Base-by-base conservation (phyloP, 1,139 yeast genomes). In the Petasospora rhodanensis region DNA sequence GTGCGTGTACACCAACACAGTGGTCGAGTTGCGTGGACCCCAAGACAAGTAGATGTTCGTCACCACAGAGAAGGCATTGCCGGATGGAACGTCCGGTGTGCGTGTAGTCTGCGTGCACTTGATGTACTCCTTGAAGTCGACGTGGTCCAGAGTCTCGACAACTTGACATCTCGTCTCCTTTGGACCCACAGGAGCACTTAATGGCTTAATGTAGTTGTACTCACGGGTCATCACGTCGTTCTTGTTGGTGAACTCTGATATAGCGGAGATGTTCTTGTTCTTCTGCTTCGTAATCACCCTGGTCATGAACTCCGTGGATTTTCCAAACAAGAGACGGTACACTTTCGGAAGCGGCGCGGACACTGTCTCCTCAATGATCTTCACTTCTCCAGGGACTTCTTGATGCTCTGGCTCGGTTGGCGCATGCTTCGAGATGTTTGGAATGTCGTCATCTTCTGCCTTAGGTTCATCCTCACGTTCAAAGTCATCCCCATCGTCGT, bases 1-100 rank as follows among this genome's bases (percentile, higher is more conserved):
- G 34, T 70, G 63, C 26, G 73, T 70, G 7, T 91, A 80, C 5
- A 79, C 69, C n/a, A 76, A 74, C 14, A 89, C 36, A 34, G 68
- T 68, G 2, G 97, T 86, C 12, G 61, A 48, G 56, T 87, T 86
- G 42, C 73, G 70, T 3, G 68, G 68, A 1, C 74, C 95, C 98
- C 98, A 93, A 0, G 65, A 54, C n/a, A 63, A 47, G 25, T 61
- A 51, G 17, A 76, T 62, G 35, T 71, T 68, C 1, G 97, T 84
- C 38, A 73, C 71, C 14, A 87, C 81, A 34, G 74, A 68, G 56
- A 91, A 91, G 2, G 89, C 68, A 46, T 70, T 74, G 7, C 98
- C 98, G 40, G 91, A 81, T 1, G 98, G 98, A 14, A 91, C 96
- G 59, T 91, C 96, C 0, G 98, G 98, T 0, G 96, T 85, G 28